Percentiles rank a stretch among this genome's conserved stretches.
phyloP scores from a whole-genome alignment of 2,329 filamentous ascomycete species.

The Lasiodiplodia sp. region DNA sequence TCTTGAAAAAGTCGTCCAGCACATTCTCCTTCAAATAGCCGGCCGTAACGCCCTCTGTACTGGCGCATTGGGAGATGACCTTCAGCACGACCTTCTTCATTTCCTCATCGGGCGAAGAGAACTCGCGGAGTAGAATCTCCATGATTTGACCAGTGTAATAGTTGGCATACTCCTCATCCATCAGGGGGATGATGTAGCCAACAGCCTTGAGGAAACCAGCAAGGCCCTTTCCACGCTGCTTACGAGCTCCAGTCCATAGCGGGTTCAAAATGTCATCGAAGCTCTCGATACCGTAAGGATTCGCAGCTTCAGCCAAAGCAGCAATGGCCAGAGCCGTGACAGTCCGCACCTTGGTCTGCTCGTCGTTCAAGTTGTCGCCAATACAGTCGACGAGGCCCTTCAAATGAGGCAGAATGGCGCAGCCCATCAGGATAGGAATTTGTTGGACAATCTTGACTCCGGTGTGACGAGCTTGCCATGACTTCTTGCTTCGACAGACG shows the following conservation, averaged over 20 bases:
- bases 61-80: slow-evolving; percentile 93
- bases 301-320: slow-evolving; percentile 92
- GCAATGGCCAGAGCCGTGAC: slow-evolving; percentile 95
- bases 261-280: slow-evolving; percentile 98
- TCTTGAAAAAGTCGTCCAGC: slow-evolving; percentile 96
- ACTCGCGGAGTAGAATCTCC: slow-evolving; percentile 96
- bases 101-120: slow-evolving; percentile 95
- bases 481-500: slow-evolving; percentile 97
- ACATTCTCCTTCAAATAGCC: slow-evolving; percentile 96
- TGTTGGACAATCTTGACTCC: slow-evolving; percentile 99
- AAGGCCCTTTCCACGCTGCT: slow-evolving; percentile 94
- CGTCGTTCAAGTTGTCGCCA: slow-evolving; percentile 92
- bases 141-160: slow-evolving; percentile 99
- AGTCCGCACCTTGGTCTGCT: slow-evolving; percentile 96
- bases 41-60: slow-evolving; percentile 92
- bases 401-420: slow-evolving; percentile 91
- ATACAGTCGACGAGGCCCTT: slow-evolving; percentile 98
- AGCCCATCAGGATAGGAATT: slow-evolving; percentile 98
- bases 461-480: slow-evolving; percentile 96
- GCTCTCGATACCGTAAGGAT: slow-evolving; percentile 98
- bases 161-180: slow-evolving; percentile 99
- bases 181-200: slow-evolving; percentile 96
- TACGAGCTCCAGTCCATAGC: slow-evolving; percentile 93
- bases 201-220: slow-evolving; percentile 97
- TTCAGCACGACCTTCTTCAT: slow-evolving; percentile 99